Evolutionary conservation across 1,284 basidiomycete genomes (phyloP).

Genomic region (Puccinia triticina): DNA sequence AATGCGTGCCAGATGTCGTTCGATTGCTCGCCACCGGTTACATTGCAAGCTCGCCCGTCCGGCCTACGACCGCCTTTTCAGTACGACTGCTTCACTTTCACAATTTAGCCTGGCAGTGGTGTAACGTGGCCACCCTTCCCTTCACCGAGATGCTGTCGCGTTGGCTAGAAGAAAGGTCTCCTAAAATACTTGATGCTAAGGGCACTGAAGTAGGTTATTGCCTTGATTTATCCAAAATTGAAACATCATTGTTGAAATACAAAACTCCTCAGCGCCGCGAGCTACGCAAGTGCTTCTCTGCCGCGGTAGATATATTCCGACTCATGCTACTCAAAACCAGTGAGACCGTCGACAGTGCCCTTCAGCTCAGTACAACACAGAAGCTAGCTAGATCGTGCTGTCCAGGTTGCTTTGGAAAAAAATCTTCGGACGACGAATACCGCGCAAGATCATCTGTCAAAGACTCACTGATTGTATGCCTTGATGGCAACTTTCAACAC

Average conservation of each 20-base stretch:
- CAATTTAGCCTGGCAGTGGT: slow-evolving; percentile 25
- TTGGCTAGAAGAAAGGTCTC: neutral
- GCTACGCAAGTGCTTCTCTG: neutral
- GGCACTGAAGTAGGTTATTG: neutral
- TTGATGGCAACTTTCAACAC: slow-evolving; percentile 19
- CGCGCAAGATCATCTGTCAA: neutral
- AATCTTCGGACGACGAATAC: neutral
- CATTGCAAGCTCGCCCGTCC: neutral
- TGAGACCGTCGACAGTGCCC: neutral
- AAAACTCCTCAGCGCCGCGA: neutral
- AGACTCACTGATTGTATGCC: neutral
- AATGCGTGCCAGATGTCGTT: slow-evolving; percentile 7
- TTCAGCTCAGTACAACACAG: neutral
- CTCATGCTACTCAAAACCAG: neutral
- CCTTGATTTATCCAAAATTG: neutral
- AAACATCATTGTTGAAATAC: neutral
- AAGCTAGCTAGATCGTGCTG: neutral
- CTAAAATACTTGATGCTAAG: neutral
- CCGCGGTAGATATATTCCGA: neutral
- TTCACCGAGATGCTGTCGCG: neutral
- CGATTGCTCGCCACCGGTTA: neutral
- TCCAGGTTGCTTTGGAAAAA: neutral
- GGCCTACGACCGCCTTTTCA: slow-evolving; percentile 16
- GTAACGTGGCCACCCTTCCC: neutral
- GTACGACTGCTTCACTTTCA: slow-evolving; percentile 19